These are phyloP conservation scores for Dissophora ornata DNA, from an alignment of 192 early-diverging fungal genomes.

Conservation along the genomic window DNA sequence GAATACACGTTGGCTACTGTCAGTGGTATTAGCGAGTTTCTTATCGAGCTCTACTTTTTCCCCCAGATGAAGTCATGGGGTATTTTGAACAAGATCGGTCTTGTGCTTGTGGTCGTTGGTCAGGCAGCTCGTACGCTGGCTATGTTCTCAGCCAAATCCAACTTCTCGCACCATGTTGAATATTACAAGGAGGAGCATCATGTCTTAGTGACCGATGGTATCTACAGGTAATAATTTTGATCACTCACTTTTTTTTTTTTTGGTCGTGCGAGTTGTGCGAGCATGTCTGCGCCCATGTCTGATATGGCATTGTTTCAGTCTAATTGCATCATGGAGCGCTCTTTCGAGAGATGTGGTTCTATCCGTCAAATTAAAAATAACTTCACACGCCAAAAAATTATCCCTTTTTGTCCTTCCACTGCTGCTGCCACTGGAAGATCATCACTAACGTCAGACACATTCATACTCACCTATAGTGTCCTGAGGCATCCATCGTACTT, in stretches of 20 bases:
- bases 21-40: constrained; percentile 75
- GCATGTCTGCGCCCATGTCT: too few relatives aligned
- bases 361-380: too few relatives aligned
- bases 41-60: constrained; percentile 72
- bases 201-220: constrained; percentile 84
- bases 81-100: constrained; percentile 56
- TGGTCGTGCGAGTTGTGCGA: too few relatives aligned
- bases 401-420: background rate
- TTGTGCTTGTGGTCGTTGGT: constrained; percentile 70
- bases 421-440: too few relatives aligned
- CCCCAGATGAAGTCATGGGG: constrained; percentile 65
- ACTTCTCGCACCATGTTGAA: constrained; percentile 87
- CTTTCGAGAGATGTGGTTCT: too few relatives aligned
- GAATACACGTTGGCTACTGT: constrained; percentile 78
- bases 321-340: too few relatives aligned
- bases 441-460: too few relatives aligned
- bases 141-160: constrained; percentile 91
- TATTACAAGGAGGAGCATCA: constrained; percentile 77
- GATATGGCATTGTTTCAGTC: background rate
- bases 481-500: constrained; percentile 96
- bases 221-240: constrained; percentile 77
- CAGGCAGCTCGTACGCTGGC: constrained; percentile 84
- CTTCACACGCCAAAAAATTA: too few relatives aligned
- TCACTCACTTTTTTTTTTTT: too few relatives aligned
- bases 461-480: constrained; percentile 51